Evolutionary conservation across 257 asterid species (phyloP).

Genomic region (Solanum medicagineum): DNA sequence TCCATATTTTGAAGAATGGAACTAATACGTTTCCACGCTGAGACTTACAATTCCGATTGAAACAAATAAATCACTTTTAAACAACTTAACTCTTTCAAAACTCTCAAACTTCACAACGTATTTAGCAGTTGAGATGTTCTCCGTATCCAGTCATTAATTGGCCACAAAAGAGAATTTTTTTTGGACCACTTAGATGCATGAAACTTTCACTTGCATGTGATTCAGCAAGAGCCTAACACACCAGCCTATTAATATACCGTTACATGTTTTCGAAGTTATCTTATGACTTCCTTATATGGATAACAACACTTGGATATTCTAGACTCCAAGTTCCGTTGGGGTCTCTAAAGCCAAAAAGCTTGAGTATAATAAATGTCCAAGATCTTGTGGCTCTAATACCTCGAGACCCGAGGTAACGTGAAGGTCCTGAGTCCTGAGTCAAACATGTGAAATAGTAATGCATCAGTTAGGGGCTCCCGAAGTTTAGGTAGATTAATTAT

Average conservation of each 20-base stretch:
- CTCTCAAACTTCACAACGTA: not conserved
- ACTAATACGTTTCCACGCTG: no score
- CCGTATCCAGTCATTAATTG: not conserved
- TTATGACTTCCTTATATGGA: not conserved
- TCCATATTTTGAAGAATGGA: no score
- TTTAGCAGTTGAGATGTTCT: not conserved
- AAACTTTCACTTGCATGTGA: not conserved
- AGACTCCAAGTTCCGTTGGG: not conserved
- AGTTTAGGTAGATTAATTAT: no score
- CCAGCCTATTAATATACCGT: not conserved
- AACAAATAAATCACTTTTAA: no score
- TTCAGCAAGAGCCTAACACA: not conserved
- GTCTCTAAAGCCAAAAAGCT: not conserved
- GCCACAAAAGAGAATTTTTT: not conserved
- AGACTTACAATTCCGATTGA: no score
- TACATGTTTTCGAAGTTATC: not conserved
- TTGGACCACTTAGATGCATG: not conserved
- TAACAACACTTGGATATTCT: not conserved
- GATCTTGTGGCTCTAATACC: not conserved
- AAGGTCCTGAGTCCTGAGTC: not conserved
- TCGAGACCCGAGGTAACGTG: no score
- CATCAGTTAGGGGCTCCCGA: no score
- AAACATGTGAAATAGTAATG: not conserved
- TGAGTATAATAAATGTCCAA: not conserved
- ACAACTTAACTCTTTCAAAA: no score